These are phyloP conservation scores for Bolboschoenoplectus hybrid DNA, from an alignment of 202 grass and related monocot species.

Conservation along the genomic window DNA sequence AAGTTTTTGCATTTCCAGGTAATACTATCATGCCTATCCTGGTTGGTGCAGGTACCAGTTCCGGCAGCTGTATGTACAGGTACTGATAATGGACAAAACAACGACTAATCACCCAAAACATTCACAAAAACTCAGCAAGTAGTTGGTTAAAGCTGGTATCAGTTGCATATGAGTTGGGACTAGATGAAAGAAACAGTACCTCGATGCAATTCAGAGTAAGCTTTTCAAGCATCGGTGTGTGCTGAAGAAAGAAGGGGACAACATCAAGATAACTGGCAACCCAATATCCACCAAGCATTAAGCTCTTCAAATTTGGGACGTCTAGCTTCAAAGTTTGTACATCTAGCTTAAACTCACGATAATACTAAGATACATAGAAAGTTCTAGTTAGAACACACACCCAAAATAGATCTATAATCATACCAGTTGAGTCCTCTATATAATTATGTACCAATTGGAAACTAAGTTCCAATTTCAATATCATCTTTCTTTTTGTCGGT, in stretches of 20 bases:
- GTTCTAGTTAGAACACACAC: not conserved
- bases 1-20: not conserved
- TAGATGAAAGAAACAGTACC: not conserved
- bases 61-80: not conserved
- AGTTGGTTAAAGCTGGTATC: not conserved
- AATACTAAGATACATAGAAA: not conserved
- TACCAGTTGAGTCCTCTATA: not conserved
- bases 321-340: conserved; percentile 29
- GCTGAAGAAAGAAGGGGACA: conserved; percentile 28
- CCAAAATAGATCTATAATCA: not conserved
- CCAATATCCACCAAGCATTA: conserved; percentile 40
- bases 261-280: not conserved
- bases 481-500: not conserved
- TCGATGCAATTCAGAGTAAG: conserved; percentile 20
- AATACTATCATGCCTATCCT: not conserved
- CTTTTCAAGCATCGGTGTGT: conserved; percentile 24
- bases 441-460: not conserved
- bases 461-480: not conserved
- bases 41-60: not conserved
- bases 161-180: not conserved
- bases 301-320: conserved; percentile 25
- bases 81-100: not conserved
- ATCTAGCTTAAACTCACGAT: not conserved
- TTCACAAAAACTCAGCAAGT: not conserved
- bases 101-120: not conserved